phyloP scores from a whole-genome alignment of 2,329 filamentous ascomycete species.

The Aspergillus unguis region DNA sequence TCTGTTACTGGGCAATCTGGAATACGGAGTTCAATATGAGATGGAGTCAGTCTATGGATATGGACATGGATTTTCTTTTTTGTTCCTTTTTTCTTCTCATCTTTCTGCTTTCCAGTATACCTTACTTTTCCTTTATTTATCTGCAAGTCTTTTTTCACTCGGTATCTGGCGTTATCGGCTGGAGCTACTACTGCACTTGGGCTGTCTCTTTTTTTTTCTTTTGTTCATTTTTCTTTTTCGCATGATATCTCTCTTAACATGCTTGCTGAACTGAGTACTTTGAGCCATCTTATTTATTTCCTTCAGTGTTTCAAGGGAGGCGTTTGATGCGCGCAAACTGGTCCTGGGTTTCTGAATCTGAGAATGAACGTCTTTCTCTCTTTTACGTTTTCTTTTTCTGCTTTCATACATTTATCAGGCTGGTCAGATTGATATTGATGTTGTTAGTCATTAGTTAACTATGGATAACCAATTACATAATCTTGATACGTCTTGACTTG shows the following conservation, averaged over 20 bases:
- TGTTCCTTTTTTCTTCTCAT: neutral
- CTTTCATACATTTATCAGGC: neutral
- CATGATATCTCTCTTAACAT: conserved; percentile 7
- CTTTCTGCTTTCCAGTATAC: neutral
- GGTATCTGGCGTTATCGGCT: conserved; percentile 3
- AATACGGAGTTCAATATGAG: conserved; percentile 18
- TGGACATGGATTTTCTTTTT: conserved; percentile 11
- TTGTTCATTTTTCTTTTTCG: neutral
- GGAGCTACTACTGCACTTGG: neutral
- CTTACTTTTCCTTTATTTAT: neutral
- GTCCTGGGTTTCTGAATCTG: conserved; percentile 1
- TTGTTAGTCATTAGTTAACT: neutral
- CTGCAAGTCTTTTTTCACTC: neutral
- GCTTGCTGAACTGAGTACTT: neutral
- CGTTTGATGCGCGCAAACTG: neutral
- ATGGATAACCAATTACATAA: neutral
- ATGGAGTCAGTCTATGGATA: conserved; percentile 14
- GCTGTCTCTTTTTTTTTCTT: neutral
- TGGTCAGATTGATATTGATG: conserved; percentile 1
- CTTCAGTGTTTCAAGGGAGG: neutral
- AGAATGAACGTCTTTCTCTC: neutral
- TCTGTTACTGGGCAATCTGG: conserved; percentile 14
- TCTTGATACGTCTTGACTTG: neutral
- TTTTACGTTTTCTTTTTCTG: neutral
- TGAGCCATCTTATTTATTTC: neutral